These are phyloP conservation scores for Pseudogymnoascus sp. DNA, from an alignment of 2,329 filamentous ascomycete genomes.

Conservation along the genomic window DNA sequence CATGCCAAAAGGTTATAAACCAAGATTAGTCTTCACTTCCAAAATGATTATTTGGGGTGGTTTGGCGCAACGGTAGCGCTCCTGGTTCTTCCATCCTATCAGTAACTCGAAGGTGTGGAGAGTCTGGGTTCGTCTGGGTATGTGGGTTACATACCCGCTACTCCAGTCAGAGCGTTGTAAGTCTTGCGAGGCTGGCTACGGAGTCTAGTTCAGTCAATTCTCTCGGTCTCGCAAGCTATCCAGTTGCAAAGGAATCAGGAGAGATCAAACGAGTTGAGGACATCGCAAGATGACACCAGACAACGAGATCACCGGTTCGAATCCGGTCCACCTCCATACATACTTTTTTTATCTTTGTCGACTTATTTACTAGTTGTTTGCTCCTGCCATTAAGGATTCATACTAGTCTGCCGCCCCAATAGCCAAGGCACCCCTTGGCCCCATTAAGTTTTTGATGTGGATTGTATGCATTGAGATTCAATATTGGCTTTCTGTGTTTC, in stretches of 20 bases:
- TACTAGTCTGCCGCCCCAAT: background rate
- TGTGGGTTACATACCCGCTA: background rate
- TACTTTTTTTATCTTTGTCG: background rate
- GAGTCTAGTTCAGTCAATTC: background rate
- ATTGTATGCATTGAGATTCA: background rate
- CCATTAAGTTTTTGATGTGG: background rate
- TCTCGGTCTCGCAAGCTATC: background rate
- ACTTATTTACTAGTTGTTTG: background rate
- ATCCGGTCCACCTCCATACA: background rate
- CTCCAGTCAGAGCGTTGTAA: background rate
- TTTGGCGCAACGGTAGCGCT: background rate
- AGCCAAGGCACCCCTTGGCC: background rate
- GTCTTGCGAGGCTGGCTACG: background rate
- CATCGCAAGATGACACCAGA: background rate
- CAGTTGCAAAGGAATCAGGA: background rate
- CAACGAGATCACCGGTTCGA: background rate
- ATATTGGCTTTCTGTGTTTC: background rate
- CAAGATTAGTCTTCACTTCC: background rate
- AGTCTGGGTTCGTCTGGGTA: background rate
- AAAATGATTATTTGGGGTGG: background rate
- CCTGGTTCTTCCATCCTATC: background rate
- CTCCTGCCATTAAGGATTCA: background rate
- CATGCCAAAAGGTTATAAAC: background rate
- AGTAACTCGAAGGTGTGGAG: background rate
- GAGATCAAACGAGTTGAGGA: background rate